Base-by-base conservation (phyloP, 306 rosid genomes). In the Canavalia gladiata region DNA sequence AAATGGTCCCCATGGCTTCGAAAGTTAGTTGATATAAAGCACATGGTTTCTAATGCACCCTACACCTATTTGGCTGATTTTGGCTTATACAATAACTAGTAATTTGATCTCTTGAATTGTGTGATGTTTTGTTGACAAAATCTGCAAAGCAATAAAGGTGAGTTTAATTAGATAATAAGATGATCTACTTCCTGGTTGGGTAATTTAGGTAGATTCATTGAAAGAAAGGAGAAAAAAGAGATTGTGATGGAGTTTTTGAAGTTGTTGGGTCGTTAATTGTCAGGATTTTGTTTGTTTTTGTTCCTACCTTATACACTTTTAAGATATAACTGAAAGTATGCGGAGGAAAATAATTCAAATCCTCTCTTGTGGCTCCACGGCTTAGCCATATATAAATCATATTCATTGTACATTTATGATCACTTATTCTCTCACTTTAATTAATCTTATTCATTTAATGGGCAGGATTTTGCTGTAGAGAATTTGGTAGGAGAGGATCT, bases 1-100 rank as follows among this genome's bases (percentile, higher is more conserved):
- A 82, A 31, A 65, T 72, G 87, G 75, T 60, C 75, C 86, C 82
- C 77, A 54, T 18, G n/a, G 34, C 70, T 51, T 60, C 5, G 49
- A 50, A 76, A 52, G 29, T 8, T 7, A 50, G 31, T 64, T 63
- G 64, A 69, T 41, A 70, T 18, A 10, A 46, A 56, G 37, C 74
- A 62, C 74, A 11, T 35, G 78, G 55, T 34, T 84, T 70, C 47
- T 56, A 4, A 71, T 25, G 28, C 49, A 77, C 65, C 74, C 59
- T 69, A 33, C 7, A 74, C 25, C 25, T 75, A 54, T 52, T 54
- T 78, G 12, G 37, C 55, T 64, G 28, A 66, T 84, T 50, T 58
- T 0, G 59, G 10, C 66, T 35, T 55, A 58, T 72, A 73, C 70
- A 66, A 45, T 45, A 35, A 13, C 31, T 51, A 41, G 7, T 25